Evolutionary conservation across 2,329 filamentous ascomycete genomes (phyloP), one percentile per base, ranked within the genome.

Genomic region (Exserohilum rostratum): DNA sequence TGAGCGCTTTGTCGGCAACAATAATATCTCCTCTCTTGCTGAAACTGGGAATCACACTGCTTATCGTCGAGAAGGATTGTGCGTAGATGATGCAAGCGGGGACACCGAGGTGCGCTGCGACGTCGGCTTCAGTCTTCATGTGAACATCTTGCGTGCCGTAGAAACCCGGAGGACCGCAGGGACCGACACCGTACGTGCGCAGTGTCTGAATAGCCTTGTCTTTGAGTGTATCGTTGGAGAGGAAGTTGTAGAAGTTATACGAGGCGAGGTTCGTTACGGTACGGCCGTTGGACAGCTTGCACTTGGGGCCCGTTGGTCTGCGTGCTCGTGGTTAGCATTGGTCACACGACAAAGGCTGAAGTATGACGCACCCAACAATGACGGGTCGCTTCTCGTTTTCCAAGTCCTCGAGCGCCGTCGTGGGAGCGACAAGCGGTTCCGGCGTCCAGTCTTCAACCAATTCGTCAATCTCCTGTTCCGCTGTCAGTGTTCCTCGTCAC

Each of bases 131-230:
- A 13, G 91, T 92, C 80, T 96, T 95, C 86, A 97, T 93, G 77
- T 99, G 95, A 40, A 98, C 93, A 77, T 99, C 95, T 75, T 98
- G 93, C 29, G 92, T 99, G 62, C 93, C 95, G 79, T 99, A 99
- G 79, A 99, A 99, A 61, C 96, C 93, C 5, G 95, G 95, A 15
- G 95, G 95, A 17, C 95, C 95, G 73, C 95, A 99, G 53, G 95
- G 93, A 7, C 95, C 96, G 35, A 99, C 96, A 52, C 95, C 95
- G 68, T 99, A 99, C 17, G 90, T 96, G 56, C 93, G 90, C 34
- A 99, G 84, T 0, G 93, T 96, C 75, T 93, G 89, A 59, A 99
- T 92, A 1, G 93, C 95, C 76, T 96, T 96, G 66, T 97, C 92
- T 71, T 96, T 96, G 68, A 99, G 87, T 31, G 88, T 85, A 58